phyloP scores from a whole-genome alignment of 768 basidiomycete species.

The Cystobasidium ongulense region DNA sequence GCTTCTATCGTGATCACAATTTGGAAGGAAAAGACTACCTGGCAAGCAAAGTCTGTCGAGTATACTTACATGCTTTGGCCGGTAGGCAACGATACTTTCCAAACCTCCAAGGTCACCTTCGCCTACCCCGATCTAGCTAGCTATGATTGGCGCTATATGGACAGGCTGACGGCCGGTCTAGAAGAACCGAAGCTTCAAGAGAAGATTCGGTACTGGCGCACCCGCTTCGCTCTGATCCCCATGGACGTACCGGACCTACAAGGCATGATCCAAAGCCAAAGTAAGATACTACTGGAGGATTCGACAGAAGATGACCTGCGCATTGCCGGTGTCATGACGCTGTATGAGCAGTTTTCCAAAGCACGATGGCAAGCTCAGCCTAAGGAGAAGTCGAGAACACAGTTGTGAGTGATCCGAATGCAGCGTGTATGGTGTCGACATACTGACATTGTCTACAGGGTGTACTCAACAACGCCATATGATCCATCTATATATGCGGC shows the following conservation, averaged over 20 bases:
- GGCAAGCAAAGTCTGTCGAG: slow-evolving; percentile 54
- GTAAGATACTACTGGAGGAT: slow-evolving; percentile 56
- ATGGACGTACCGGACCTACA: slow-evolving; percentile 58
- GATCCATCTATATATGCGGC: slow-evolving; percentile 25
- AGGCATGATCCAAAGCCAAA: slow-evolving; percentile 43
- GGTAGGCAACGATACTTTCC: slow-evolving; percentile 3
- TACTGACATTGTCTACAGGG: neutral
- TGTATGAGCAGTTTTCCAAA: slow-evolving; percentile 78
- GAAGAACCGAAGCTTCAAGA: slow-evolving; percentile 70
- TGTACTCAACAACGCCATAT: slow-evolving; percentile 10
- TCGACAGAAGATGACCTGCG: slow-evolving; percentile 80
- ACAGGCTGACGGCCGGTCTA: slow-evolving; percentile 41
- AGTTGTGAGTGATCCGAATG: slow-evolving; percentile 26
- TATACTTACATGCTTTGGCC: slow-evolving; percentile 86
- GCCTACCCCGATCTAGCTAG: slow-evolving; percentile 38
- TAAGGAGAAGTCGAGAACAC: slow-evolving; percentile 38
- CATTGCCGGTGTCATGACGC: slow-evolving; percentile 78
- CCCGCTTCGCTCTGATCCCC: slow-evolving; percentile 85
- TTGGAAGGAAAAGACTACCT: slow-evolving; percentile 60
- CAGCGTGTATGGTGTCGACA: too few species aligned
- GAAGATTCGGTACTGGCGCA: slow-evolving; percentile 80
- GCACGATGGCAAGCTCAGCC: slow-evolving; percentile 67
- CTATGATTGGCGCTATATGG: slow-evolving; percentile 43
- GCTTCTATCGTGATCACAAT: slow-evolving; percentile 79
- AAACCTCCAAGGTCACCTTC: slow-evolving; percentile 23